phyloP scores from a whole-genome alignment of 1,139 yeast species.

The Suhomyces bolitotheri region DNA sequence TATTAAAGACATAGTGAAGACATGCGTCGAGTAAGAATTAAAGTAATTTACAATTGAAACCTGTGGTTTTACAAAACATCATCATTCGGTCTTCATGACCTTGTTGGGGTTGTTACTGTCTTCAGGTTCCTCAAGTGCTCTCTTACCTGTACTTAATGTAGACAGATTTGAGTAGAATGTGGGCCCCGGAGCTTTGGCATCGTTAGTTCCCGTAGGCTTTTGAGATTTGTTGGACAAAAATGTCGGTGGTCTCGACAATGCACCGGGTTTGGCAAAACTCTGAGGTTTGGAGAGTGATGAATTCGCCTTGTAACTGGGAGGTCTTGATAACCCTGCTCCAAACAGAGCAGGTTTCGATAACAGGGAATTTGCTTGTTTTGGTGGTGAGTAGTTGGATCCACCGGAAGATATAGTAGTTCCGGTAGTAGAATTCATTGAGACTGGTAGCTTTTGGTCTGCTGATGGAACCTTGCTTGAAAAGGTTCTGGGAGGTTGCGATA shows the following conservation, averaged over 20 bases:
- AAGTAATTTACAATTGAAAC: slow-evolving; percentile 3
- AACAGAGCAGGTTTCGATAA: slow-evolving; percentile 13
- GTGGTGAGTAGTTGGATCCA: background rate
- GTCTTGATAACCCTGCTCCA: slow-evolving; percentile 16
- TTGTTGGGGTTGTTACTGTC: slow-evolving; percentile 14
- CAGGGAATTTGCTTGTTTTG: slow-evolving; percentile 7
- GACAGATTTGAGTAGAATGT: slow-evolving; percentile 1
- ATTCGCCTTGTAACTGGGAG: slow-evolving; percentile 16
- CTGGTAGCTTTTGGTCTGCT: too few species aligned
- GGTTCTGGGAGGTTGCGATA: too few species aligned
- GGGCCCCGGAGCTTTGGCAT: slow-evolving; percentile 1
- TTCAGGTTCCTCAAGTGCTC: slow-evolving; percentile 11
- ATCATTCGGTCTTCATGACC: slow-evolving; percentile 14
- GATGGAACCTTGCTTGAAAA: too few species aligned
- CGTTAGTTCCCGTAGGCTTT: slow-evolving; percentile 4
- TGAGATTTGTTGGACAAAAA: slow-evolving; percentile 21
- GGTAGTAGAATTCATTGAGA: too few species aligned
- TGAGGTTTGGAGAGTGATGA: slow-evolving; percentile 15
- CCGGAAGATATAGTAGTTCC: slow-evolving; percentile 1
- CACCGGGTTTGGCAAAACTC: slow-evolving; percentile 20
- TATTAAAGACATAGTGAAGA: background rate
- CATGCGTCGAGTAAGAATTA: slow-evolving; percentile 3
- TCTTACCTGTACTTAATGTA: slow-evolving; percentile 10
- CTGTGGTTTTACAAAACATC: too few species aligned
- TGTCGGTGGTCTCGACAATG: slow-evolving; percentile 25